These are phyloP conservation scores for Tetracladium marchalianum DNA, from an alignment of 495 filamentous ascomycete genomes.

Conservation along the genomic window DNA sequence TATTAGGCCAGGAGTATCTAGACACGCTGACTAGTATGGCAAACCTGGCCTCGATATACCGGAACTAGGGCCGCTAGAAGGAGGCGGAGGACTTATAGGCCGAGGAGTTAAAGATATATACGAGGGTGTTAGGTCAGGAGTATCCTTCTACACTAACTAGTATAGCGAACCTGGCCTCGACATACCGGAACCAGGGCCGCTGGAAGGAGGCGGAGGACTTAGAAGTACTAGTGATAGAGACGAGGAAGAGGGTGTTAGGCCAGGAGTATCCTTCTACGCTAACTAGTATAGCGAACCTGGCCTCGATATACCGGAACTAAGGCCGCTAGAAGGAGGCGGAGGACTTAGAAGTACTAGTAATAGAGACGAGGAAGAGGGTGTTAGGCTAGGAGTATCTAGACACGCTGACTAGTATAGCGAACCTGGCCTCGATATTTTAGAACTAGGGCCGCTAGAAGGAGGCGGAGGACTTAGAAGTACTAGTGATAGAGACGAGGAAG, in stretches of 20 bases:
- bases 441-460: conserved; percentile 22
- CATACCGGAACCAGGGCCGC: conserved; percentile 11
- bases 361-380: background rate
- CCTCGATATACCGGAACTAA: conserved; percentile 16
- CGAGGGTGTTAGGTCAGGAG: too few relatives aligned
- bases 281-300: conserved; percentile 20
- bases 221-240: conserved; percentile 16
- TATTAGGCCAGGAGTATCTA: conserved; percentile 22
- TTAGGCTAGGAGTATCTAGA: conserved; percentile 21
- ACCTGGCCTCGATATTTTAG: conserved; percentile 19
- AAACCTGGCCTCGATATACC: conserved; percentile 21
- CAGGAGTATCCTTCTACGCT: conserved; percentile 24
- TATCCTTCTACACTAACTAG: conserved; percentile 23
- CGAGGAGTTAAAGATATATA: conserved; percentile 10
- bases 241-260: conserved; percentile 15
- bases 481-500: conserved; percentile 4
- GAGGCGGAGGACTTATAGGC: conserved; percentile 21
- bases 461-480: conserved; percentile 20
- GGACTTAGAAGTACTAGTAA: conserved; percentile 1
- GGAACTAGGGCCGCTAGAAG: conserved; percentile 17
- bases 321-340: conserved; percentile 17
- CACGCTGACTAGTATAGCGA: conserved; percentile 22
- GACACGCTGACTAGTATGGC: conserved; percentile 23
- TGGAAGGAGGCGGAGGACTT: conserved; percentile 22
- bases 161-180: conserved; percentile 21